These are phyloP conservation scores for Microbotryum violaceum DNA, from an alignment of 1,284 basidiomycete genomes.

Conservation along the genomic window DNA sequence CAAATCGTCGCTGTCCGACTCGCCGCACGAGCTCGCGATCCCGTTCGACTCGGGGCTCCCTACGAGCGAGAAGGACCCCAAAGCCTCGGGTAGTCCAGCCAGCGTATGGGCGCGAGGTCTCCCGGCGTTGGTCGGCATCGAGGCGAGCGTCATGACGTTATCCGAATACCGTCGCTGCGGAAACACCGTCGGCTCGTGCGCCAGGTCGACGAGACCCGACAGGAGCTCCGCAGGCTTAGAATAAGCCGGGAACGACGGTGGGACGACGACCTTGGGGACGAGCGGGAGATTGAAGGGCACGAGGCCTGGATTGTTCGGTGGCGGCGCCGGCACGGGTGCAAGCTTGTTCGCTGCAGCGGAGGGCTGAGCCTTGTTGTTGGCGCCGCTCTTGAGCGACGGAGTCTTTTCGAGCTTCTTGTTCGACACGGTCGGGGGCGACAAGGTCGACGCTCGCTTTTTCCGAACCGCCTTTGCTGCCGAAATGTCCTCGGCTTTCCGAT, in stretches of 20 bases:
- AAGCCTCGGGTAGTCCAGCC: slow-evolving; percentile 25
- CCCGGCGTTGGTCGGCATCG: neutral
- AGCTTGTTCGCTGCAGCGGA: too few relatives aligned
- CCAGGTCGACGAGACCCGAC: neutral
- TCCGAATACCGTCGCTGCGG: neutral
- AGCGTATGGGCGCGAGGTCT: slow-evolving; percentile 20
- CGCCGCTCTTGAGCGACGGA: too few relatives aligned
- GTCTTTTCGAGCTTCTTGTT: too few relatives aligned
- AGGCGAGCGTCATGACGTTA: neutral
- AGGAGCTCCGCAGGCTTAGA: slow-evolving; percentile 9
- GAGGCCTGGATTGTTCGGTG: neutral
- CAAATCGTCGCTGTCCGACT: slow-evolving; percentile 1
- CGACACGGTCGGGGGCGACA: neutral
- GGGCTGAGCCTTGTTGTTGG: too few relatives aligned
- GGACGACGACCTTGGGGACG: slow-evolving; percentile 6
- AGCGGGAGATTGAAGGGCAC: neutral
- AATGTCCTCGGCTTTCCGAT: slow-evolving; percentile 18
- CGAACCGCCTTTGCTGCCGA: slow-evolving; percentile 14
- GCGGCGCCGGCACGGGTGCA: neutral
- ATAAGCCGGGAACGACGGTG: slow-evolving; percentile 28
- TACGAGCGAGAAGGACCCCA: slow-evolving; percentile 29
- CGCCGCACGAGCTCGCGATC: neutral
- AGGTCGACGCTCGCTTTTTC: slow-evolving; percentile 13
- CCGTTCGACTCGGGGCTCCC: slow-evolving; percentile 18
- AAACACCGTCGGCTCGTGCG: neutral